Evolutionary conservation across 1,284 basidiomycete genomes (phyloP).

Genomic region (Puccinia polysora): DNA sequence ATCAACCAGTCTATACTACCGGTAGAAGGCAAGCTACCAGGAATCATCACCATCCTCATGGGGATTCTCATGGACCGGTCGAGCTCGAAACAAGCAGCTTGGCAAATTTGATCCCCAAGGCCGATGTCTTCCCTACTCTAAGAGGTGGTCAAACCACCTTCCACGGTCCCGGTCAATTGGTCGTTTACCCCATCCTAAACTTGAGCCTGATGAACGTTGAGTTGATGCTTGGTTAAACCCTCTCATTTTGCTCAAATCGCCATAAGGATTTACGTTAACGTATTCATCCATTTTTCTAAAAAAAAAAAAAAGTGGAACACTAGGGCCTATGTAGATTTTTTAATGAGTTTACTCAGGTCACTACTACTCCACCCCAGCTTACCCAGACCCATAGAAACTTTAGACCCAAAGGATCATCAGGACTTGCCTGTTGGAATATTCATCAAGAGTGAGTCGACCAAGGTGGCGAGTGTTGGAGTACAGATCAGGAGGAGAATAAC

Average conservation of each 20-base stretch:
- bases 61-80: neutral
- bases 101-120: neutral
- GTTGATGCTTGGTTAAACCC: constrained; percentile 51
- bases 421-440: constrained; percentile 42
- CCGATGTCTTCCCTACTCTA: constrained; percentile 13
- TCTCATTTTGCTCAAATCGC: neutral
- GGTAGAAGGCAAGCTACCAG: constrained; percentile 22
- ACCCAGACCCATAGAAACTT: constrained; percentile 29
- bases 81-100: constrained; percentile 4
- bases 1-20: constrained; percentile 34
- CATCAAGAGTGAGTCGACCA: constrained; percentile 57
- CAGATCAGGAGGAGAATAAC: constrained; percentile 91
- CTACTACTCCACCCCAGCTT: constrained; percentile 49
- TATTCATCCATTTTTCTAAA: neutral
- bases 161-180: constrained; percentile 94
- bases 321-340: constrained; percentile 56
- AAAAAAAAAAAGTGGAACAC: constrained; percentile 52
- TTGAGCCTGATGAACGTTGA: constrained; percentile 61
- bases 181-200: constrained; percentile 91
- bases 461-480: constrained; percentile 91
- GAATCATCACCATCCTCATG: neutral
- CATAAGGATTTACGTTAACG: neutral
- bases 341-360: constrained; percentile 54
- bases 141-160: constrained; percentile 91
- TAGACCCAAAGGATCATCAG: constrained; percentile 36